phyloP scores from a whole-genome alignment of 257 asterid species.

The Nicotiana sylvestris region DNA sequence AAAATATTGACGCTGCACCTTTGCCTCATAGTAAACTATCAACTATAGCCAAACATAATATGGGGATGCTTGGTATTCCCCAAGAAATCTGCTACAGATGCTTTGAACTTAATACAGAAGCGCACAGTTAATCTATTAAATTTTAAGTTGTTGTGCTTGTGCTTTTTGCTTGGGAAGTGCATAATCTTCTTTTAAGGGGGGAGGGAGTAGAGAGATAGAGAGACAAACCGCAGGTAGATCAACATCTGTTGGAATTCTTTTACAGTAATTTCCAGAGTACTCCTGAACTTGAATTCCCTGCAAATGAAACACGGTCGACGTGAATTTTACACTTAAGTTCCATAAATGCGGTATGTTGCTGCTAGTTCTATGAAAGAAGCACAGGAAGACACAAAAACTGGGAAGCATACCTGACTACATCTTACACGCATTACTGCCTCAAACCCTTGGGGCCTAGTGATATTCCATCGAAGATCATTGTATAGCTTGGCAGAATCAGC shows the following conservation, averaged over 20 bases:
- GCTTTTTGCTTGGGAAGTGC: background rate
- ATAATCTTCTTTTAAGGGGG: slow-evolving; percentile 7
- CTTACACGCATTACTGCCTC: slow-evolving; percentile 99
- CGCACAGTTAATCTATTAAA: background rate
- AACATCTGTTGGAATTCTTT: slow-evolving; percentile 94
- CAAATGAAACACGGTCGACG: slow-evolving; percentile 2
- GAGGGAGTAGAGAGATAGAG: slow-evolving; percentile 38
- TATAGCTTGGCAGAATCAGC: slow-evolving; percentile 92
- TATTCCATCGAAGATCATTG: slow-evolving; percentile 99
- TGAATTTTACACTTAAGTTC: background rate
- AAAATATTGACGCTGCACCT: background rate
- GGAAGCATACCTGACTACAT: slow-evolving; percentile 83
- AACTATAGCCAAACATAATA: background rate
- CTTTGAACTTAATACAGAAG: background rate
- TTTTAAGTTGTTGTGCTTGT: background rate
- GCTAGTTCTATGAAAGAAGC: slow-evolving; percentile 1
- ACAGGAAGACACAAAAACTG: slow-evolving; percentile 15
- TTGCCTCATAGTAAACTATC: background rate
- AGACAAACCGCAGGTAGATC: slow-evolving; percentile 87
- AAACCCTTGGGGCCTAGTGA: slow-evolving; percentile 95
- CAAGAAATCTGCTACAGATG: background rate
- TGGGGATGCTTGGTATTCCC: background rate
- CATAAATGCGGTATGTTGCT: background rate
- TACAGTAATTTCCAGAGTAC: slow-evolving; percentile 88
- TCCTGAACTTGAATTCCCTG: slow-evolving; percentile 99